These are phyloP conservation scores for Neckera pumila DNA, from an alignment of 225 moss, liverwort and hornwort species.

Conservation along the genomic window DNA sequence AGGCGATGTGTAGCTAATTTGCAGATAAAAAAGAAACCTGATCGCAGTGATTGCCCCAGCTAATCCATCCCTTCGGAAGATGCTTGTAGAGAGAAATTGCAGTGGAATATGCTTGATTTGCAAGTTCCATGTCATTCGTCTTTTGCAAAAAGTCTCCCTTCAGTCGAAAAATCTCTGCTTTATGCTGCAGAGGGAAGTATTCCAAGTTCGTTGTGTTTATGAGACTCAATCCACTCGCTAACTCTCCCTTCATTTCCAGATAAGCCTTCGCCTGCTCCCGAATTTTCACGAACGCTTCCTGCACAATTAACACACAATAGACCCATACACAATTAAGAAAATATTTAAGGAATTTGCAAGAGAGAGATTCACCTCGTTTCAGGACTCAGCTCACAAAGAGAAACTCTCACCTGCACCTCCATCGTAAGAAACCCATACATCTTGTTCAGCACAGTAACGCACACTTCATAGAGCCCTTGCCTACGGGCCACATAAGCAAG, in stretches of 20 bases:
- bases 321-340: background rate
- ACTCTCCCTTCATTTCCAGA: constrained; percentile 94
- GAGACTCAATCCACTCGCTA: constrained; percentile 82
- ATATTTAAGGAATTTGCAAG: background rate
- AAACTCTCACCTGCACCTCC: constrained; percentile 78
- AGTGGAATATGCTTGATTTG: constrained; percentile 87
- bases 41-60: constrained; percentile 99
- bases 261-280: constrained; percentile 98
- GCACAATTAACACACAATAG: background rate
- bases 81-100: constrained; percentile 81
- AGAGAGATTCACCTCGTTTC: background rate
- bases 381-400: background rate
- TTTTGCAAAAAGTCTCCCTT: constrained; percentile 92
- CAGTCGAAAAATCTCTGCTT: constrained; percentile 91
- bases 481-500: constrained; percentile 96
- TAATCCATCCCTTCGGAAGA: constrained; percentile 98
- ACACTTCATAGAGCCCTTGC: constrained; percentile 92
- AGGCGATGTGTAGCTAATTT: background rate
- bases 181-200: constrained; percentile 92
- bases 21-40: constrained; percentile 43
- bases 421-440: constrained; percentile 98
- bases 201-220: constrained; percentile 93
- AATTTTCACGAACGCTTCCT: constrained; percentile 99
- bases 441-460: constrained; percentile 93
- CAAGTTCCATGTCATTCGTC: constrained; percentile 80